These are phyloP conservation scores for Fusarium sp. DNA, from an alignment of 2,329 filamentous ascomycete species.

Conservation along the genomic window DNA sequence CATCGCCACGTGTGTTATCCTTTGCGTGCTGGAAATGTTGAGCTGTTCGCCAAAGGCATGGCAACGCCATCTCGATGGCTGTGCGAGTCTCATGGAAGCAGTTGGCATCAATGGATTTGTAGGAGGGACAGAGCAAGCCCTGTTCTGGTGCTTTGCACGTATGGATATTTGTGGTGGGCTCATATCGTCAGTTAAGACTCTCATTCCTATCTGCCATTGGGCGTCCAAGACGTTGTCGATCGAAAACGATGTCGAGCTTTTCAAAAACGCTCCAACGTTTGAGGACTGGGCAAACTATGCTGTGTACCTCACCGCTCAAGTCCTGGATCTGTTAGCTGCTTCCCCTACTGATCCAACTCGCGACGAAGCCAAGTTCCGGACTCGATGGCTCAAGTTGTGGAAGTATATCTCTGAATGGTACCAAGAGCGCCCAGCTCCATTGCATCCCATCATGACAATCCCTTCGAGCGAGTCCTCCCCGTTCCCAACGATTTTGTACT, in stretches of 20 bases:
- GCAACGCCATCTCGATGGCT: constrained; percentile 63
- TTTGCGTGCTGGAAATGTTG: constrained; percentile 66
- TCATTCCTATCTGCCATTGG: constrained; percentile 61
- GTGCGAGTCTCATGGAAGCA: constrained; percentile 60
- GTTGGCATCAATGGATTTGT: constrained; percentile 62
- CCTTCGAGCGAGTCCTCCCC: constrained; percentile 55
- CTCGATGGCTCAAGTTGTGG: constrained; percentile 53
- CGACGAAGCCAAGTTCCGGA: constrained; percentile 41
- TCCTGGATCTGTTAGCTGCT: constrained; percentile 52
- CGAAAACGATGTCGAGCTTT: constrained; percentile 48
- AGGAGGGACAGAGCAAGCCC: constrained; percentile 59
- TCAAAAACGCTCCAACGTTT: constrained; percentile 50
- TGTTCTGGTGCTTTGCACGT: constrained; percentile 66
- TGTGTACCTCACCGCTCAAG: constrained; percentile 59
- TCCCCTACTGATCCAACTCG: constrained; percentile 28
- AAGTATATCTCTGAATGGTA: constrained; percentile 55
- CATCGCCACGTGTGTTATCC: constrained; percentile 62
- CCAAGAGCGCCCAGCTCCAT: constrained; percentile 48
- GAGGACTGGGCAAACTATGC: constrained; percentile 63
- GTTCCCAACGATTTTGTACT: constrained; percentile 62
- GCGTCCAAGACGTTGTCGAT: constrained; percentile 47
- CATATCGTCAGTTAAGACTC: constrained; percentile 61
- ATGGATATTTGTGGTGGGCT: constrained; percentile 66
- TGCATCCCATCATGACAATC: constrained; percentile 50
- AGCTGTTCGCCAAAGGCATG: constrained; percentile 60